A percentile compares a stretch with the other conserved stretches of the same genome.
phyloP scores from a whole-genome alignment of 495 filamentous ascomycete species.

The Staphylotrichum tortipilum region DNA sequence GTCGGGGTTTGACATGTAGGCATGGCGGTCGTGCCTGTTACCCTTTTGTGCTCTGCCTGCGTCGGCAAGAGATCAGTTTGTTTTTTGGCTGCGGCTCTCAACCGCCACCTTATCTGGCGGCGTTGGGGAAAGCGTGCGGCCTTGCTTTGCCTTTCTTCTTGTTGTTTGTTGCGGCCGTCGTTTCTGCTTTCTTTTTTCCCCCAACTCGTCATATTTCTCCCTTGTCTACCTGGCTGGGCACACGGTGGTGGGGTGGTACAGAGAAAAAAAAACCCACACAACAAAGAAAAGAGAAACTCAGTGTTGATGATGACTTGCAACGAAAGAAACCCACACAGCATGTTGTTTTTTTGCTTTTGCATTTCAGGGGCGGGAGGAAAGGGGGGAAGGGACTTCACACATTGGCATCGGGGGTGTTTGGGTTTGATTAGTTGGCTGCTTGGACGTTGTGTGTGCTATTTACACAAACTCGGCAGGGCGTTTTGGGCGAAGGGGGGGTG shows the following conservation, averaged over 20 bases:
- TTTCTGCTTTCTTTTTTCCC: background rate
- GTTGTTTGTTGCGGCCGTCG: background rate
- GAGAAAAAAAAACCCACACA: conserved; percentile 8
- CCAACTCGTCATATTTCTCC: too few relatives aligned
- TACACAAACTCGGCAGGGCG: conserved; percentile 19
- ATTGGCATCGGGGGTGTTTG: conserved; percentile 18
- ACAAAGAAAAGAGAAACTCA: conserved; percentile 10
- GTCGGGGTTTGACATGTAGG: conserved; percentile 57
- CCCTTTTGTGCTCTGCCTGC: background rate
- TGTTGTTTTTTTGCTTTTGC: too few relatives aligned
- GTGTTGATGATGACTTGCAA: conserved; percentile 21
- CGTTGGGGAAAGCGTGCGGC: too few relatives aligned
- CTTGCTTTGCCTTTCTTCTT: too few relatives aligned
- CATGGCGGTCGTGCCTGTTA: too few relatives aligned
- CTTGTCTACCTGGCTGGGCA: background rate
- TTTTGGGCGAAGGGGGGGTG: conserved; percentile 10
- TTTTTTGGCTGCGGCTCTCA: too few relatives aligned
- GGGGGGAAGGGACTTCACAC: too few relatives aligned
- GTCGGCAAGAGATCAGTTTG: too few relatives aligned
- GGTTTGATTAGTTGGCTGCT: conserved; percentile 1
- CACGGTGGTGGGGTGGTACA: conserved; percentile 12
- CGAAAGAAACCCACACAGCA: conserved; percentile 17
- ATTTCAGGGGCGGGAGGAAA: conserved; percentile 26
- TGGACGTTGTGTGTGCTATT: too few relatives aligned
- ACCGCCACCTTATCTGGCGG: too few relatives aligned